Evolutionary conservation across 164 flowering plant species (phyloP), one percentile per base, ranked within the genome.

Genomic region (Berberis vulgaris): DNA sequence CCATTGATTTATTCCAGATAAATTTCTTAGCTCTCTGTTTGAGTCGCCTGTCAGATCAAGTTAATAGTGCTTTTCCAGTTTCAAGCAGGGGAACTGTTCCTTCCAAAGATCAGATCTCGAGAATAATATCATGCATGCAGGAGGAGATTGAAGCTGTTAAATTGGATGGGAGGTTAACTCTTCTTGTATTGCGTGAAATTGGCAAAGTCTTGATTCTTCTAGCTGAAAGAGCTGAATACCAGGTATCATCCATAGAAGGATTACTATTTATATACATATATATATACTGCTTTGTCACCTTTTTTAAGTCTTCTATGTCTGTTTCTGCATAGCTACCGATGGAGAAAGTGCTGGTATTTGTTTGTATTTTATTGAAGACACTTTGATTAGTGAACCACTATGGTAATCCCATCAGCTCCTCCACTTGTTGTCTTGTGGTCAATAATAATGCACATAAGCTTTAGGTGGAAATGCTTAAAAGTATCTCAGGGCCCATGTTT

Each of bases 141-240:
- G 97, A 91, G 74, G 98, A 94, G 78, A 83, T 94, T 69, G 95
- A 91, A 83, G 88, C 93, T 66, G 97, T 94, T 64, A 88, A 88
- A 67, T 65, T 79, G 58, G 89, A 91, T 76, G 96, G 82, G 3
- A 93, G 77, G 62, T 79, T 94, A 80, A 94, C 96, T 57, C 91
- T 94, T 69, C 87, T 87, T 67, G 97, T 91, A 53, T 72, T 91
- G 79, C 93, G 79, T 54, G 89, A 82, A 76, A 87, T 89, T 74
- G 78, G 82, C 72, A 94, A 91, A 79, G 91, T 80, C 63, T 73
- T 94, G 72, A 79, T 76, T 61, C 81, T 86, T 43, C 79, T 94
- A 54, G 91, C 95, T 10, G 73, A 91, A 79, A 83, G 89, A 73
- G 90, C 91, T 76, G 98, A 94, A 74, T 88, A 80, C 74, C 98